These are phyloP conservation scores for Chrysanthemum makinoi DNA, from an alignment of 129 eudicot species.

Conservation along the genomic window DNA sequence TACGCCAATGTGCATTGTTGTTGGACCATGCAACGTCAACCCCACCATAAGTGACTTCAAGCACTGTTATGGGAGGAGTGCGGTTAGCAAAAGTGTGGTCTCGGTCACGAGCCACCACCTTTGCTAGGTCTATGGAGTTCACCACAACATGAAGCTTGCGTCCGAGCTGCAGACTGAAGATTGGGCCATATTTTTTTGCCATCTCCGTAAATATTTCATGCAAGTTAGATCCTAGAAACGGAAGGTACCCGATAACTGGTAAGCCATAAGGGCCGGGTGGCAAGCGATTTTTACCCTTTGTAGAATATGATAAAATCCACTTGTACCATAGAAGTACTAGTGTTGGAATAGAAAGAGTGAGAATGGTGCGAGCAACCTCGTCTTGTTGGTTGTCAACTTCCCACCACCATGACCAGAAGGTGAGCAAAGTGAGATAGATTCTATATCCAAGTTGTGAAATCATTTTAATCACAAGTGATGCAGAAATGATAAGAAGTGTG, in stretches of 20 bases:
- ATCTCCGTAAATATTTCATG: conserved; percentile 21
- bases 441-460: neutral
- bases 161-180: conserved; percentile 33
- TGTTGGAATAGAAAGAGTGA: conserved; percentile 1
- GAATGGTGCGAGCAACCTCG: conserved; percentile 1
- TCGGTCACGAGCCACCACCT: conserved; percentile 20
- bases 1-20: conserved; percentile 28
- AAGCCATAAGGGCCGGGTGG: conserved; percentile 41
- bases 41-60: neutral
- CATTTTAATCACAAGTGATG: conserved; percentile 1
- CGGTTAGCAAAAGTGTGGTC: conserved; percentile 20
- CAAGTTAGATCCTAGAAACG: conserved; percentile 27
- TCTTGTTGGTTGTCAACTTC: neutral
- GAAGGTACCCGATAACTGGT: conserved; percentile 38
- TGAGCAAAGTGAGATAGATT: neutral
- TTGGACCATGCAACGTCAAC: conserved; percentile 3
- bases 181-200: conserved; percentile 26
- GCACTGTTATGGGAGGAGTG: neutral
- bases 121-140: conserved; percentile 13
- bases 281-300: neutral
- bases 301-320: neutral
- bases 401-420: conserved; percentile 36
- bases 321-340: conserved; percentile 11
- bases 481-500: neutral
- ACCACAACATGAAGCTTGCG: conserved; percentile 29